Evolutionary conservation across 2,329 filamentous ascomycete species (phyloP).

Genomic region (Fusarium newnesense): DNA sequence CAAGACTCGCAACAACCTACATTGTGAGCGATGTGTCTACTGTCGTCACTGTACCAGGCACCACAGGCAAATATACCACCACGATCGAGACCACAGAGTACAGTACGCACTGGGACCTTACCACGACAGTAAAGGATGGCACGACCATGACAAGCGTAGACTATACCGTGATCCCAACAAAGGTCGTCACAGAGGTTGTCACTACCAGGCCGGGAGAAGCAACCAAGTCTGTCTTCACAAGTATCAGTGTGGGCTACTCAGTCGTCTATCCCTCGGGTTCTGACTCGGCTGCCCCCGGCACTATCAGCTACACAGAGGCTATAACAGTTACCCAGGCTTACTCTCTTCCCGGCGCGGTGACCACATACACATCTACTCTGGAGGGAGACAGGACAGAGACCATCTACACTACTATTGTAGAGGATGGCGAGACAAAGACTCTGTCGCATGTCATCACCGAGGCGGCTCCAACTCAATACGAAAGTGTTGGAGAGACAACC

Average conservation of each 20-base stretch:
- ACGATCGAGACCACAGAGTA: conserved; percentile 25
- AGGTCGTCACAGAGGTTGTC: conserved; percentile 16
- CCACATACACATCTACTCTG: conserved; percentile 9
- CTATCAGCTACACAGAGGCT: conserved; percentile 4
- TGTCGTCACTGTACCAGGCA: conserved; percentile 34
- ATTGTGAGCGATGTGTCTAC: conserved; percentile 27
- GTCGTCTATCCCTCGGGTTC: conserved; percentile 7
- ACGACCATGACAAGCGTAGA: conserved; percentile 9
- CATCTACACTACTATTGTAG: conserved; percentile 15
- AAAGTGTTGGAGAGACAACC: conserved; percentile 37
- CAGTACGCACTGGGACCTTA: conserved; percentile 13
- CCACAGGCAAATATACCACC: conserved; percentile 36
- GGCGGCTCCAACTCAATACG: conserved; percentile 14
- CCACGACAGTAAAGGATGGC: conserved; percentile 23
- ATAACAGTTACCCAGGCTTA: conserved; percentile 20
- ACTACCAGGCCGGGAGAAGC: conserved; percentile 12
- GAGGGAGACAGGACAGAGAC: conserved; percentile 10
- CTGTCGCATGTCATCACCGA: conserved; percentile 14
- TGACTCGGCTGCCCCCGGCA: not conserved
- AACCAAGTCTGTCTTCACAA: conserved; percentile 5
- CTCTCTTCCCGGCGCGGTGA: conserved; percentile 13
- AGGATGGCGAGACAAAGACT: conserved; percentile 23
- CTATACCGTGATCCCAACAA: conserved; percentile 23
- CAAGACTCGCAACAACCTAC: conserved; percentile 25
- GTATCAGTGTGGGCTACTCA: conserved; percentile 21